Evolutionary conservation across 306 rosid genomes (phyloP), one percentile per base, ranked within the genome.

Genomic region (Morella rubra): DNA sequence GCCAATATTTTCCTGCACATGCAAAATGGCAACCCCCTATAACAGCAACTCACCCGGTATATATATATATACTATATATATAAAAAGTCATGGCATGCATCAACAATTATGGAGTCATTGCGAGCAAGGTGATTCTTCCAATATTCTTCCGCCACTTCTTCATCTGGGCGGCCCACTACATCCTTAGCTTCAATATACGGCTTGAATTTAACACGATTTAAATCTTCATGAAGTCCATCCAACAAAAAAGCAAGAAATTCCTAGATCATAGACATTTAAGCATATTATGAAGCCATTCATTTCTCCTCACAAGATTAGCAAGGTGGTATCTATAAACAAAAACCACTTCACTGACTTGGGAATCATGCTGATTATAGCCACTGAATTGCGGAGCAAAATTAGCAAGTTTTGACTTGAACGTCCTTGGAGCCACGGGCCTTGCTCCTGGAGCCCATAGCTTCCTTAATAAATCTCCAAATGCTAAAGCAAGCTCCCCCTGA

Each of bases 181-280:
- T 90, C 96, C 81, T 90, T 90, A 69, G 89, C 93, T 83, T 91
- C 97, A 40, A 87, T 81, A 76, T 89, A 89, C 1, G 98, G 93
- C 81, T 93, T 93, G 82, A 87, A 83, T 77, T 88, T 93, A 47
- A 90, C 96, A 61, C 97, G 93, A 79, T 93, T 93, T 79, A 91
- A 87, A 82, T 93, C 98, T 81, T 93, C 98, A 74, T 93, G 97
- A 56, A 93, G 83, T 53, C 98, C 98, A 82, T 91, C 96, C 89
- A 93, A 81, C 89, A 93, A 77, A 84, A 93, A 93, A n/a, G 98
- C 93, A 75, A 91, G 93, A 78, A 93, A 88, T 82, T 93, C 98
- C 98, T 93, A 87, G 74, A 87, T 68, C 59, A 45, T 44, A 78
- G 72, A 81, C 73, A 69, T 64, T 79, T 79, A 44, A 79, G 56